These are phyloP conservation scores for Helicocarpus griseus DNA, from an alignment of 2,329 filamentous ascomycete species.

Conservation along the genomic window DNA sequence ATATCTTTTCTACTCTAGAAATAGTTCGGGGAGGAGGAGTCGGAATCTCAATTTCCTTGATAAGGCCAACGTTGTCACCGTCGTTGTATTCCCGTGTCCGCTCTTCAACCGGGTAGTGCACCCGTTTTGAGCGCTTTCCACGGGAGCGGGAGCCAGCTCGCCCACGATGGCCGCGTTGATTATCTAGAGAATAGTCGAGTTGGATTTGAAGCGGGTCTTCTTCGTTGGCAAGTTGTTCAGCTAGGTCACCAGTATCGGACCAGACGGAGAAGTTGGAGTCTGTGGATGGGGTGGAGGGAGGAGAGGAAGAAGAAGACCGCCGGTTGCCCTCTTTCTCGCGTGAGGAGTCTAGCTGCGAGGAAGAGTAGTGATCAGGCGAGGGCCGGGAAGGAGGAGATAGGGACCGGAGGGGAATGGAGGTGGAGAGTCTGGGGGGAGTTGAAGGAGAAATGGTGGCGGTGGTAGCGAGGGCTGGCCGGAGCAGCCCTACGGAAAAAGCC, in stretches of 20 bases:
- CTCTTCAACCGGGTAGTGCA: constrained; percentile 54
- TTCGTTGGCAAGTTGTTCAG: constrained; percentile 76
- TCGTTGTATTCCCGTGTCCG: constrained; percentile 27
- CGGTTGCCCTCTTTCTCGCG: constrained; percentile 42
- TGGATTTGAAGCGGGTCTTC: constrained; percentile 70
- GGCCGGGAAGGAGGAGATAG: constrained; percentile 37
- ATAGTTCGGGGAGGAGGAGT: constrained; percentile 54
- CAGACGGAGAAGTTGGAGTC: constrained; percentile 67
- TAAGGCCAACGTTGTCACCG: constrained; percentile 11
- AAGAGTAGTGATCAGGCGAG: constrained; percentile 27
- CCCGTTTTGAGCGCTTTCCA: constrained; percentile 48
- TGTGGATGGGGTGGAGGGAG: constrained; percentile 36
- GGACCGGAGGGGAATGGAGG: constrained; percentile 80
- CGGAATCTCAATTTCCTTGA: constrained; percentile 60
- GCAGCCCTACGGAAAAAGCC: constrained; percentile 47
- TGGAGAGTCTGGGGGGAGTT: constrained; percentile 52
- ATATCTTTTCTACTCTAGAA: constrained; percentile 55
- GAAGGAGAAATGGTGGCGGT: constrained; percentile 77
- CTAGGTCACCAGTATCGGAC: constrained; percentile 91
- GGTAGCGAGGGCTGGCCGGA: constrained; percentile 60
- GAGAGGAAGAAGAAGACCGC: constrained; percentile 41
- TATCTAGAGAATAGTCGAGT: constrained; percentile 57
- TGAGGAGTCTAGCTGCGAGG: constrained; percentile 31
- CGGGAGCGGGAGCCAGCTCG: constrained; percentile 24
- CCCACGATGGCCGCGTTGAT: constrained; percentile 47